Percentiles rank a stretch among this genome's conserved stretches.
These are phyloP conservation scores for Aechmea fasciata DNA, from an alignment of 176 grass and related monocot genomes.

Conservation along the genomic window DNA sequence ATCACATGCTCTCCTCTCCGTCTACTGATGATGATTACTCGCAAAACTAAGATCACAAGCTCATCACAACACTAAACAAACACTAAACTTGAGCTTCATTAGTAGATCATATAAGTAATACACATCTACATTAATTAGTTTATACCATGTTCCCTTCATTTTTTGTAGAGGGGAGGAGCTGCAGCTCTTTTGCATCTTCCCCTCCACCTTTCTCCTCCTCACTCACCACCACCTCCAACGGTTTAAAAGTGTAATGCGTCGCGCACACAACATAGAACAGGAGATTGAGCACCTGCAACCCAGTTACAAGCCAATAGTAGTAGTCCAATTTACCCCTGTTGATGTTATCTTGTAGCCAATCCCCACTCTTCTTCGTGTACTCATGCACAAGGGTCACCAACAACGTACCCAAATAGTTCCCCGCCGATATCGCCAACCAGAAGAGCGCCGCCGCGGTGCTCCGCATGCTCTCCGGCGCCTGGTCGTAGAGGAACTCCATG, in stretches of 20 bases:
- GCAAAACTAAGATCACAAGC: not conserved
- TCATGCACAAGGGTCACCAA: constrained; percentile 57
- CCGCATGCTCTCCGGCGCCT: constrained; percentile 78
- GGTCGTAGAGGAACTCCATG: constrained; percentile 89
- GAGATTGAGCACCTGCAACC: constrained; percentile 57
- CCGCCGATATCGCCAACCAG: constrained; percentile 58
- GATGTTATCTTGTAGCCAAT: constrained; percentile 92
- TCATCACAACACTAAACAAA: not conserved
- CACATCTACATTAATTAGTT: not conserved
- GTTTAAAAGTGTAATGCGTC: constrained; percentile 64
- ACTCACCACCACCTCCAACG: constrained; percentile 31
- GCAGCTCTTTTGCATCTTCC: constrained; percentile 15
- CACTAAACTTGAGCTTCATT: not conserved
- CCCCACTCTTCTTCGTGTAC: constrained; percentile 36
- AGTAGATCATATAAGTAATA: not conserved
- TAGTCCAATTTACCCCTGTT: constrained; percentile 68
- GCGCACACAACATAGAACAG: constrained; percentile 54
- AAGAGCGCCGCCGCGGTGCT: constrained; percentile 72
- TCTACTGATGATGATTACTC: too few species aligned
- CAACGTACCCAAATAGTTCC: constrained; percentile 68
- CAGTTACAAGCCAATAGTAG: constrained; percentile 80
- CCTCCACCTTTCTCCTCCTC: constrained; percentile 5
- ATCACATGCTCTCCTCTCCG: not conserved
- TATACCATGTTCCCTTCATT: constrained; percentile 29
- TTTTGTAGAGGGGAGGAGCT: constrained; percentile 19